phyloP scores from a whole-genome alignment of 805 yeast genomes.

The Myxozyma monticola region DNA sequence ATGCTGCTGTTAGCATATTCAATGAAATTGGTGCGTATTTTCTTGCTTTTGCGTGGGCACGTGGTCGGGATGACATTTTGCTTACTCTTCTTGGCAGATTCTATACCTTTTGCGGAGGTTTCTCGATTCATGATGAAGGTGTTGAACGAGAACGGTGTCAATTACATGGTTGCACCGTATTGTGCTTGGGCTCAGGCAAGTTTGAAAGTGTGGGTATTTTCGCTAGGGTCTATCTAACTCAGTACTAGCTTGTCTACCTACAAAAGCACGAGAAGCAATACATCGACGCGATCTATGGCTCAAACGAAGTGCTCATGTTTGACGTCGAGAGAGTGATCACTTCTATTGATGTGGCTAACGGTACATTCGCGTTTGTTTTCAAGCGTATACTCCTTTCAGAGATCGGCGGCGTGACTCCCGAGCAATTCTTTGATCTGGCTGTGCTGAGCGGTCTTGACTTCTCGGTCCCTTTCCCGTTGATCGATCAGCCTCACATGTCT shows the following conservation, averaged over 20 bases:
- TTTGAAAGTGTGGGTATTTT: no score
- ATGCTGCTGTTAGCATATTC: conserved; percentile 34
- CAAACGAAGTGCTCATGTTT: conserved; percentile 72
- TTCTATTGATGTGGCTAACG: conserved; percentile 64
- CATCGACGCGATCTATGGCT: conserved; percentile 78
- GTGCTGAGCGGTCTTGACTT: conserved; percentile 76
- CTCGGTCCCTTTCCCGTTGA: conserved; percentile 64
- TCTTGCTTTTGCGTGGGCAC: neutral
- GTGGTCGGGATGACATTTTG: neutral
- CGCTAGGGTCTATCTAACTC: no score
- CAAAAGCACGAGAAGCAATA: conserved; percentile 47
- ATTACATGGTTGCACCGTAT: conserved; percentile 79
- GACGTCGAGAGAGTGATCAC: conserved; percentile 70
- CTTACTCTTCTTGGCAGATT: conserved; percentile 7
- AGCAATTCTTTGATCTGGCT: conserved; percentile 72
- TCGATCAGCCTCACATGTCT: conserved; percentile 32
- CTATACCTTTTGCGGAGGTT: conserved; percentile 17
- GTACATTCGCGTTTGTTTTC: conserved; percentile 68
- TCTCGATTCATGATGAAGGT: conserved; percentile 47
- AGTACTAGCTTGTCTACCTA: conserved; percentile 67
- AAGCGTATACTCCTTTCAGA: conserved; percentile 59
- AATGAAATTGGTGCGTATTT: conserved; percentile 32
- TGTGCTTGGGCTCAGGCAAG: conserved; percentile 55
- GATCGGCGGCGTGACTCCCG: conserved; percentile 54
- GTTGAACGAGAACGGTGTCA: conserved; percentile 56